These are phyloP conservation scores for Suillus hirtellus DNA, from an alignment of 768 basidiomycete genomes.

Conservation along the genomic window DNA sequence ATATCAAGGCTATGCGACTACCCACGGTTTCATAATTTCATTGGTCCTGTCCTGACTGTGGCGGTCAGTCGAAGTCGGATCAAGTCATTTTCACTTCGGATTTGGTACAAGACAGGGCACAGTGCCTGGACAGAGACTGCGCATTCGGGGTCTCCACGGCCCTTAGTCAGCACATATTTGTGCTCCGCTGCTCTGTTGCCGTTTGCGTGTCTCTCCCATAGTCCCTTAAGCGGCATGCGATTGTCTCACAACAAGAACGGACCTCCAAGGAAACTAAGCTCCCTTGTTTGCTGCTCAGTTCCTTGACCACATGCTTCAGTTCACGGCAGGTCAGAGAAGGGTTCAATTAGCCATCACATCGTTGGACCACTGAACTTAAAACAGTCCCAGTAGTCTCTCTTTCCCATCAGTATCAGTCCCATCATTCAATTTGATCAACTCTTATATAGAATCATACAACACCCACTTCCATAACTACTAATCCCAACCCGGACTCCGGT, in stretches of 20 bases:
- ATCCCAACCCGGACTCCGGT: slow-evolving; percentile 4
- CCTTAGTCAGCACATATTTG: no score
- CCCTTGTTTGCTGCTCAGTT: not conserved
- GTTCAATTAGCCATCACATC: not conserved
- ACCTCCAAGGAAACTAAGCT: not conserved
- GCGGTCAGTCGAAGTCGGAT: not conserved
- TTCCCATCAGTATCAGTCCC: not conserved
- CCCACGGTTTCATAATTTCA: not conserved
- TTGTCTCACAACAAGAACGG: not conserved
- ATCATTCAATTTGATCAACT: not conserved
- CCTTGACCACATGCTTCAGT: not conserved
- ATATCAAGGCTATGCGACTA: not conserved
- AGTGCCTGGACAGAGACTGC: no score
- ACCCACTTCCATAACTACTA: not conserved
- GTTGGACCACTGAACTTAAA: not conserved
- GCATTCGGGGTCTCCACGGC: no score
- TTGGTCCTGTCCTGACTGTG: not conserved
- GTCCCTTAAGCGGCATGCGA: not conserved
- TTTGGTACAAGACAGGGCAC: not conserved
- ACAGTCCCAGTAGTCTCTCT: not conserved
- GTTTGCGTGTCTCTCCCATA: not conserved
- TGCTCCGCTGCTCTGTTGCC: not conserved
- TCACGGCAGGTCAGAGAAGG: not conserved
- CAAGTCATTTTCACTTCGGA: not conserved
- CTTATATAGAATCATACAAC: not conserved